These are phyloP conservation scores for Phytophthora megakarya DNA, from an alignment of 352 stramenopile genomes.

Conservation along the genomic window DNA sequence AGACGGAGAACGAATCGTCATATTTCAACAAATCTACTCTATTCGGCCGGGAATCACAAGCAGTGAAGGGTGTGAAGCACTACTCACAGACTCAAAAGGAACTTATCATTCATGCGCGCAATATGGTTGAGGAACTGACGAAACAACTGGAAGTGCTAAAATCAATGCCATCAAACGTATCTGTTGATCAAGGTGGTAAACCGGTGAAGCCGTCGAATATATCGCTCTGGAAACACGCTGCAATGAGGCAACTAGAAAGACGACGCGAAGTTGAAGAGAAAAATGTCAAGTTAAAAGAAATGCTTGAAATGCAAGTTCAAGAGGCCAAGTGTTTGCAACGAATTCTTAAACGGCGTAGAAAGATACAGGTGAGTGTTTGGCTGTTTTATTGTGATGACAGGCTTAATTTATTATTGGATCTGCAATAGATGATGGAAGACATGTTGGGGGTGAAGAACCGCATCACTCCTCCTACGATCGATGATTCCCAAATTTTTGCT, in stretches of 20 bases:
- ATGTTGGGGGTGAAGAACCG: constrained; percentile 11
- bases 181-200: too few relatives aligned
- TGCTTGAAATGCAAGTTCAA: constrained; percentile 32
- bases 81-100: constrained; percentile 11
- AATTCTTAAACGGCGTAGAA: constrained; percentile 25
- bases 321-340: too few relatives aligned
- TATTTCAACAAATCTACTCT: not conserved
- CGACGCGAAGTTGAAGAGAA: constrained; percentile 24
- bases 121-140: constrained; percentile 5
- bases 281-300: constrained; percentile 18
- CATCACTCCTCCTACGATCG: not conserved
- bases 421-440: constrained; percentile 16
- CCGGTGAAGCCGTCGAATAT: not conserved
- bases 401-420: not conserved
- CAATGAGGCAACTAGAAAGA: constrained; percentile 20
- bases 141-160: not conserved
- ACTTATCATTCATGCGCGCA: constrained; percentile 1
- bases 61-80: not conserved
- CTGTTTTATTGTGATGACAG: too few relatives aligned
- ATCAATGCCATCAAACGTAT: not conserved
- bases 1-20: too few relatives aligned
- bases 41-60: not conserved
- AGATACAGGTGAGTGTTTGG: constrained; percentile 26
- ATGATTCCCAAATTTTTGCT: constrained; percentile 13
- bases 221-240: constrained; percentile 25